Evolutionary conservation across 352 stramenopile species (phyloP).

Genomic region (Lagenidium sp.): DNA sequence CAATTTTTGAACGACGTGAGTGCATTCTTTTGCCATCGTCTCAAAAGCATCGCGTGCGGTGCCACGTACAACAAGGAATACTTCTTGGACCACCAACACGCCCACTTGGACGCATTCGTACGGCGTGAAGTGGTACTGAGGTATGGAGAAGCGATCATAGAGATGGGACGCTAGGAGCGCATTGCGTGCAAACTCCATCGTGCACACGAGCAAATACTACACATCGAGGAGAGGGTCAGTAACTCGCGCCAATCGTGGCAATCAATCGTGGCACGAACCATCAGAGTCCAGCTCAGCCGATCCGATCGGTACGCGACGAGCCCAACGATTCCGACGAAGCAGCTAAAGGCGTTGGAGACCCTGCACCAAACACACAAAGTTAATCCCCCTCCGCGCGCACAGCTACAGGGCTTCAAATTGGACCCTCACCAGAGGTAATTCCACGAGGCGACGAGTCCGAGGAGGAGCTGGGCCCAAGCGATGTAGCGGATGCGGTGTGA

Average conservation of each 20-base stretch:
- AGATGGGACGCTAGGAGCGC: constrained; percentile 54
- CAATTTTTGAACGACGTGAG: too few relatives aligned
- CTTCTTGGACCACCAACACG: constrained; percentile 50
- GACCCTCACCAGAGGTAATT: constrained; percentile 61
- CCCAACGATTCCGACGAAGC: constrained; percentile 52
- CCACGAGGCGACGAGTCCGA: constrained; percentile 43
- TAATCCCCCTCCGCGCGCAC: neutral
- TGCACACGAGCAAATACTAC: constrained; percentile 60
- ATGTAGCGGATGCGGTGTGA: constrained; percentile 64
- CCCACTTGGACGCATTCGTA: constrained; percentile 76
- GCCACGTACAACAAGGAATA: constrained; percentile 58
- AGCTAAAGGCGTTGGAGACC: constrained; percentile 67
- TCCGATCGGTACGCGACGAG: constrained; percentile 65
- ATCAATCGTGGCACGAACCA: constrained; percentile 28
- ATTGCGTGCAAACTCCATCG: constrained; percentile 63
- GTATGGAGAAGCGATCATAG: constrained; percentile 48
- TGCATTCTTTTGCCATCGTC: too few relatives aligned
- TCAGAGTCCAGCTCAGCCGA: constrained; percentile 68
- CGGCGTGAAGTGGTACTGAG: constrained; percentile 39
- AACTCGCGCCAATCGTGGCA: neutral
- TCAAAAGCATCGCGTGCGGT: too few relatives aligned
- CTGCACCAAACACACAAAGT: constrained; percentile 7
- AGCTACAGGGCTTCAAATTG: neutral
- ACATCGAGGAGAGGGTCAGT: neutral
- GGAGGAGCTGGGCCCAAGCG: constrained; percentile 40